Evolutionary conservation across 2,329 filamentous ascomycete species (phyloP), one percentile per base, ranked within the genome.

Genomic region (Phialophora tarda): DNA sequence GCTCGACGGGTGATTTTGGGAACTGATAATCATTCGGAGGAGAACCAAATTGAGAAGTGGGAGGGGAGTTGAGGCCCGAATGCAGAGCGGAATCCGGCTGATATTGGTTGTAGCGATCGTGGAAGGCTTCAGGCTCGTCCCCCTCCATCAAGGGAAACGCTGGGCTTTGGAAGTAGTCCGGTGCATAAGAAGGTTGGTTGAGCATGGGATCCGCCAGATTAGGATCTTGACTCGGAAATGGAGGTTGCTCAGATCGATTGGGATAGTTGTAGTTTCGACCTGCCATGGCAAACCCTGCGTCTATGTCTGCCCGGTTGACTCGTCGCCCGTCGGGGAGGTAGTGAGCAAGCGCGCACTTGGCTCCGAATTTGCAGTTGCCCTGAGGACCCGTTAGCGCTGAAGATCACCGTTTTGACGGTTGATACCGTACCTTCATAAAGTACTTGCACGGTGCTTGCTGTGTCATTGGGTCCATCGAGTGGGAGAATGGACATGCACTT

Each of bases 291-390:
- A 81, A 77, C 32, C 77, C 77, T 67, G 81, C 76, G 64, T 78
- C 78, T 55, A 80, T 75, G 72, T 80, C 82, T 34, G 90, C 82
- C 84, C 91, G 81, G 79, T 97, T 97, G 77, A 98, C 92, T 76
- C 94, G 88, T 74, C 92, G 89, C 67, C 95, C 95, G 79, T 98
- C 93, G 73, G 93, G 93, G 57, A 97, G 89, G 75, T 98, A 91
- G 79, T 99, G 95, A 71, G 96, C 92, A 76, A 98, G 92, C 75
- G 94, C 94, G 83, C 95, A 99, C 81, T 98, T 98, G 70, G 92
- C 91, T 69, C 95, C 95, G 78, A 98, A 99, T 79, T 98, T 98
- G 88, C 95, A 99, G 80, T 97, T 97, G 72, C 95, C 95, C 92
- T 97, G 61, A 55, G 17, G 17, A 6, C 17, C 6, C 17, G 8